phyloP scores from a whole-genome alignment of 495 filamentous ascomycete species.

The Aspergillus bertholletiae region DNA sequence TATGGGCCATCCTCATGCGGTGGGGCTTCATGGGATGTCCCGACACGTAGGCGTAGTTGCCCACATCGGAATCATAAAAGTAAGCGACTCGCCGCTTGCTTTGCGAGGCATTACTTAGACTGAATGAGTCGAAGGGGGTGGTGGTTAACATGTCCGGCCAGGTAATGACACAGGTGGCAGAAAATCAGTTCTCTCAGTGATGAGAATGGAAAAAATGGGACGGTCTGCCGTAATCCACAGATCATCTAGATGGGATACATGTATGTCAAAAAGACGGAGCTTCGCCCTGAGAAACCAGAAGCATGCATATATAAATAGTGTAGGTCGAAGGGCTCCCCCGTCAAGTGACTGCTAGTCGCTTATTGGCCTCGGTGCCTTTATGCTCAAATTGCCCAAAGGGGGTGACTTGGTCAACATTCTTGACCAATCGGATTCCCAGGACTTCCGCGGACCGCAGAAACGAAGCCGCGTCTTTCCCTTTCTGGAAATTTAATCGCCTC shows the following conservation, averaged over 20 bases:
- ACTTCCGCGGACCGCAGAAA: neutral
- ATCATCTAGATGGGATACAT: neutral
- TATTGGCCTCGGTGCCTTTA: neutral
- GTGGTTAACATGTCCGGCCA: neutral
- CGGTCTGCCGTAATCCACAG: neutral
- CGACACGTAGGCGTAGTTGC: conserved; percentile 95
- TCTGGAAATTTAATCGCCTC: neutral
- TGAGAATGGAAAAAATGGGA: neutral
- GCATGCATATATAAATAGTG: neutral
- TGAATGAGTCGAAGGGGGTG: neutral
- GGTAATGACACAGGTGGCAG: neutral
- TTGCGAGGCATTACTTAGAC: neutral
- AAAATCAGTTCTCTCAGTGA: neutral
- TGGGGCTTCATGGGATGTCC: conserved; percentile 99
- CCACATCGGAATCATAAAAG: conserved; percentile 97
- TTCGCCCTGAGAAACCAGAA: too few species aligned
- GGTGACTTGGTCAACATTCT: neutral
- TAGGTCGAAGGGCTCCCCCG: neutral
- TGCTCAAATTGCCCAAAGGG: neutral
- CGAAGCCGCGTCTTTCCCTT: neutral
- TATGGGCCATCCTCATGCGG: conserved; percentile 94
- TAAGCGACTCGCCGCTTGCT: conserved; percentile 74
- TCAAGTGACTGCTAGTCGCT: neutral
- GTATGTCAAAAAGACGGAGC: too few species aligned
- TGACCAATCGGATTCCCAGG: neutral